phyloP scores from a whole-genome alignment of 768 basidiomycete genomes.

The Rickenella mellea region DNA sequence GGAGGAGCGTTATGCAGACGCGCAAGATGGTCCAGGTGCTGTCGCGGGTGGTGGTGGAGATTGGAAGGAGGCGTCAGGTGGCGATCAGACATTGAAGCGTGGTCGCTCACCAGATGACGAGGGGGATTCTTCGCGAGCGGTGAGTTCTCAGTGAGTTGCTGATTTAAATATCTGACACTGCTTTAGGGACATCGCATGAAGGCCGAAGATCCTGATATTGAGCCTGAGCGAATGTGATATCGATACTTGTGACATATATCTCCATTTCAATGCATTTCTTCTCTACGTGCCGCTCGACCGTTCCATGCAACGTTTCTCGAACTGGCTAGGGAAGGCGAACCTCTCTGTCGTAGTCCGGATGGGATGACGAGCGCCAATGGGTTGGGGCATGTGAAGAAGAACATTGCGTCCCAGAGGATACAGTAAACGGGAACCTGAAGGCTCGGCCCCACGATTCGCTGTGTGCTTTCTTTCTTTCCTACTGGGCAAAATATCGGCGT shows the following conservation, averaged over 20 bases:
- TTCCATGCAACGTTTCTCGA: no score
- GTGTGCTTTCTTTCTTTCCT: no score
- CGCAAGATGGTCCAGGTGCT: slow-evolving; percentile 68
- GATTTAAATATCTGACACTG: slow-evolving; percentile 1
- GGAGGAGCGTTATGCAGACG: slow-evolving; percentile 81
- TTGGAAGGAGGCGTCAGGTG: slow-evolving; percentile 53
- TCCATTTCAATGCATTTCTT: slow-evolving; percentile 15
- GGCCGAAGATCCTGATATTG: slow-evolving; percentile 49
- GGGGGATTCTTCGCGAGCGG: slow-evolving; percentile 46
- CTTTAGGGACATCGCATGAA: slow-evolving; percentile 48
- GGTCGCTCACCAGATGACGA: slow-evolving; percentile 75
- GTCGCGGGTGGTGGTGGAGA: slow-evolving; percentile 80
- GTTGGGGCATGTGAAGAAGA: no score
- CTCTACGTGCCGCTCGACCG: no score
- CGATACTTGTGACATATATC: slow-evolving; percentile 8
- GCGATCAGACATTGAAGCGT: slow-evolving; percentile 45
- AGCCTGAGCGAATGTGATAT: slow-evolving; percentile 61
- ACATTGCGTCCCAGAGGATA: no score
- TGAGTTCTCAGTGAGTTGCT: slow-evolving; percentile 20
- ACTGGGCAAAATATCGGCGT: no score
- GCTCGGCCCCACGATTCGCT: no score
- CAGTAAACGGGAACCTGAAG: no score
- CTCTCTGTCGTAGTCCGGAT: no score
- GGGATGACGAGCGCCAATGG: no score
- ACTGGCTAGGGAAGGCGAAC: no score